A percentile compares a stretch with the other conserved stretches of the same genome.
These are phyloP conservation scores for Garcia nutans DNA, from an alignment of 345 rosid genomes.

Conservation along the genomic window DNA sequence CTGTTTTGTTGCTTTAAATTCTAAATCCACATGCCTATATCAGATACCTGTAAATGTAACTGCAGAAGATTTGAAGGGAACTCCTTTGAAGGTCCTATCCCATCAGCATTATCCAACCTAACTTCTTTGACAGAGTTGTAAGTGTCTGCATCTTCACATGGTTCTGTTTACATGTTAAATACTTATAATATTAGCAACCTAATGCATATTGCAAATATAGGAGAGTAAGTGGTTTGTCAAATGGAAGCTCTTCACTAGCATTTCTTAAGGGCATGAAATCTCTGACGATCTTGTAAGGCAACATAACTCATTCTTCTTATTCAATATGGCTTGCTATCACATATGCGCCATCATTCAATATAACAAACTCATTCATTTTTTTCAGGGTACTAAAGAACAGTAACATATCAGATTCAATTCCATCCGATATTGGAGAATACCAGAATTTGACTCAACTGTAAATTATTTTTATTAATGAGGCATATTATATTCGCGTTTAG, in stretches of 20 bases:
- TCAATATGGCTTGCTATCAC: neutral
- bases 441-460: constrained; percentile 52
- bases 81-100: constrained; percentile 62
- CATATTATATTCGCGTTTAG: neutral
- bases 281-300: constrained; percentile 47
- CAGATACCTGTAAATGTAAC: constrained; percentile 13
- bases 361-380: constrained; percentile 13
- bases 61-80: constrained; percentile 72
- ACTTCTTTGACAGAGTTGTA: constrained; percentile 53
- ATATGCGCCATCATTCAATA: neutral
- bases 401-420: constrained; percentile 55
- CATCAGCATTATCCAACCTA: constrained; percentile 52
- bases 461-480: constrained; percentile 25
- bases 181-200: constrained; percentile 4
- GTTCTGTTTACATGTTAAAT: neutral
- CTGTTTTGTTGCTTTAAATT: neutral
- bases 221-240: constrained; percentile 63
- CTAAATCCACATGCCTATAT: neutral
- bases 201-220: constrained; percentile 30
- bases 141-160: constrained; percentile 23
- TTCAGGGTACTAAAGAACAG: constrained; percentile 54
- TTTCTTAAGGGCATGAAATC: constrained; percentile 51
- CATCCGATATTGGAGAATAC: constrained; percentile 51
- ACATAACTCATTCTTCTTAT: neutral
- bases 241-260: constrained; percentile 51